phyloP scores from a whole-genome alignment of 768 basidiomycete genomes.

The Suillus placidus region DNA sequence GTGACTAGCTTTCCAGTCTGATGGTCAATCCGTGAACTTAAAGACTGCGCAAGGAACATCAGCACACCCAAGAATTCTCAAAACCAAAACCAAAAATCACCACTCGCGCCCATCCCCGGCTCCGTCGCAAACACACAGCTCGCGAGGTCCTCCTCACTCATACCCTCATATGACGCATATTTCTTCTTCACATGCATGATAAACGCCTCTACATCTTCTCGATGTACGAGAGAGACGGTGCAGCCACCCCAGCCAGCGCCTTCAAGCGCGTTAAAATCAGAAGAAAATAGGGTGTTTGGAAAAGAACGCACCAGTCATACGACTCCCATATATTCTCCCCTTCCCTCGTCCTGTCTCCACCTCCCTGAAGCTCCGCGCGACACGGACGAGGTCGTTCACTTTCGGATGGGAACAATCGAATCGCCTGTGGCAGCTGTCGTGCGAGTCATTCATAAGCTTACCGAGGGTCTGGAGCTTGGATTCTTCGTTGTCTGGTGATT shows the following conservation, averaged over 20 bases:
- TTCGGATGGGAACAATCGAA: conserved; percentile 85
- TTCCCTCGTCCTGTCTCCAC: conserved; percentile 52
- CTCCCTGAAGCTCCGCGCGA: conserved; percentile 42
- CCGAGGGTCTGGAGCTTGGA: conserved; percentile 58
- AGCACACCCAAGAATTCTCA: conserved; percentile 5
- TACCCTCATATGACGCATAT: conserved; percentile 64
- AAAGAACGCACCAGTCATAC: conserved; percentile 68
- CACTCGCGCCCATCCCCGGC: conserved; percentile 81
- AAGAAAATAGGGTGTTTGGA: background rate
- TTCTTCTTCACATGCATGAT: conserved; percentile 58
- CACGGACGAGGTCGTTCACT: conserved; percentile 64
- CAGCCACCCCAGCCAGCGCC: conserved; percentile 94
- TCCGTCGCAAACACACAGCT: conserved; percentile 83
- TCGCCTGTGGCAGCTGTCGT: conserved; percentile 64
- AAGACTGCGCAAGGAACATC: conserved; percentile 24
- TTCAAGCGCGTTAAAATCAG: conserved; percentile 25
- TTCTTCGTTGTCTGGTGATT: conserved; percentile 15
- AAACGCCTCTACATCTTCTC: conserved; percentile 62
- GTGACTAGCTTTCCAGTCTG: background rate
- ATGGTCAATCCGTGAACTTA: conserved; percentile 29
- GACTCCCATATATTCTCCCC: conserved; percentile 64
- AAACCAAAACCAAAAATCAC: conserved; percentile 44
- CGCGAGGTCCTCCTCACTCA: conserved; percentile 59
- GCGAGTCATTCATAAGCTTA: conserved; percentile 76
- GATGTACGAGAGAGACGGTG: conserved; percentile 78